Percentiles rank a stretch among this genome's conserved stretches.
These are phyloP conservation scores for Dujonia santamariae DNA, from an alignment of 1,139 yeast genomes.

Conservation along the genomic window DNA sequence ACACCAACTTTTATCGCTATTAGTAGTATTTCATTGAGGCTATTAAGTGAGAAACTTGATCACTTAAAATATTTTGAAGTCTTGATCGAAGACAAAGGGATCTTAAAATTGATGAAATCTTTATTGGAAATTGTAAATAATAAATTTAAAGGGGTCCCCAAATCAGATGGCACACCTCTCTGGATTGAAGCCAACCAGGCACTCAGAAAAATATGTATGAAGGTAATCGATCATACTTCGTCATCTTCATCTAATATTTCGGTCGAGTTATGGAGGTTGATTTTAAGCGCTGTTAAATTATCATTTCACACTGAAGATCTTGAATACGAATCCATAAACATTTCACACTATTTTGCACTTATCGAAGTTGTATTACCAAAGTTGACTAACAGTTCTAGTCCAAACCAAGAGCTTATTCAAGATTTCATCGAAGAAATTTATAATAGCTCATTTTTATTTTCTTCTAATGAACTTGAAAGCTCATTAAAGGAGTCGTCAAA, in stretches of 20 bases:
- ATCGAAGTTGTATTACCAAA: slow-evolving; percentile 41
- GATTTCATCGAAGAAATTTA: slow-evolving; percentile 38
- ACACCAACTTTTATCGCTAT: slow-evolving; percentile 69
- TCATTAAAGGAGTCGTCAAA: slow-evolving; percentile 11
- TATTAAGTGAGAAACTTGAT: slow-evolving; percentile 36
- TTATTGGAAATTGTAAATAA: slow-evolving; percentile 26
- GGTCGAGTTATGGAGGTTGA: slow-evolving; percentile 43
- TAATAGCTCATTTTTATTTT: slow-evolving; percentile 35
- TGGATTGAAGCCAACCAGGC: slow-evolving; percentile 45
- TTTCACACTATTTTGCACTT: slow-evolving; percentile 42
- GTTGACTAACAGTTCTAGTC: slow-evolving; percentile 22
- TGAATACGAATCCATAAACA: slow-evolving; percentile 47
- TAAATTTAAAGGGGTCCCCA: slow-evolving; percentile 31
- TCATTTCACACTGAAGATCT: slow-evolving; percentile 30
- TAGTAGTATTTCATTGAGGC: slow-evolving; percentile 47
- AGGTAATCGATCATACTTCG: slow-evolving; percentile 14
- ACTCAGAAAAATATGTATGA: slow-evolving; percentile 20
- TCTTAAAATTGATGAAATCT: slow-evolving; percentile 26
- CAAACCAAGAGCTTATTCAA: slow-evolving; percentile 28
- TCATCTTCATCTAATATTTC: slow-evolving; percentile 13
- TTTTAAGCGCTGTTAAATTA: slow-evolving; percentile 41
- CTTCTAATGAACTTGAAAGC: slow-evolving; percentile 27
- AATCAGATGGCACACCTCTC: slow-evolving; percentile 20
- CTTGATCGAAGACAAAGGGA: slow-evolving; percentile 45
- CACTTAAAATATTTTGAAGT: slow-evolving; percentile 26